These are phyloP conservation scores for Colletotrichum horii DNA, from an alignment of 2,329 filamentous ascomycete genomes.

Conservation along the genomic window DNA sequence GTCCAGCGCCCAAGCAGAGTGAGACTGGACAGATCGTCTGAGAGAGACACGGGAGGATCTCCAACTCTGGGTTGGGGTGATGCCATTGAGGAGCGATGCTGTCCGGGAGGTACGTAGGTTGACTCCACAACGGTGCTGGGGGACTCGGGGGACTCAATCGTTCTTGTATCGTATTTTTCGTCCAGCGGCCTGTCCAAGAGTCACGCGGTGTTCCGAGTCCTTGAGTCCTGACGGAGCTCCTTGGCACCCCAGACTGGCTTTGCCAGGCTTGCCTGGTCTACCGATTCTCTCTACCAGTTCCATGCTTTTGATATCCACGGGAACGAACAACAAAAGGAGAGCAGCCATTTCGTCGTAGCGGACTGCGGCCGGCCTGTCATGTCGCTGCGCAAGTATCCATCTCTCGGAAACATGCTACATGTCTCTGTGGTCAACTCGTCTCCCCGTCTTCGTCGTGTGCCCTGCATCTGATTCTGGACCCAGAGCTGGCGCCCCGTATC, in stretches of 20 bases:
- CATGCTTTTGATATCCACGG: neutral
- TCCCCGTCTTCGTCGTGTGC: neutral
- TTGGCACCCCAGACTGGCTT: neutral
- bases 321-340: neutral
- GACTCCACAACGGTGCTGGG: neutral
- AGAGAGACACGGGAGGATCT: conserved; percentile 4
- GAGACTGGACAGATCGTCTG: conserved; percentile 11
- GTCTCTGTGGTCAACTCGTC: neutral
- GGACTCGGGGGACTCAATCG: neutral
- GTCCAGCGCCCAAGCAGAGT: neutral
- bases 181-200: neutral
- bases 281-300: neutral
- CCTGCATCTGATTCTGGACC: neutral
- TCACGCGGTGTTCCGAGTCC: neutral
- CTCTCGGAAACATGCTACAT: neutral
- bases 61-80: conserved; percentile 6
- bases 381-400: neutral
- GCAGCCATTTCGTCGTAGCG: neutral
- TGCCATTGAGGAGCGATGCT: conserved; percentile 6
- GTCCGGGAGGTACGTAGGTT: conserved; percentile 13
- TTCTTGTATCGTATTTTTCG: neutral
- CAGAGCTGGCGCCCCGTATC: neutral
- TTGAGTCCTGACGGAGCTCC: neutral
- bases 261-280: neutral
- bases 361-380: neutral